Evolutionary conservation across 441 rosid genomes (phyloP).

Genomic region (Raphanus hybrid): DNA sequence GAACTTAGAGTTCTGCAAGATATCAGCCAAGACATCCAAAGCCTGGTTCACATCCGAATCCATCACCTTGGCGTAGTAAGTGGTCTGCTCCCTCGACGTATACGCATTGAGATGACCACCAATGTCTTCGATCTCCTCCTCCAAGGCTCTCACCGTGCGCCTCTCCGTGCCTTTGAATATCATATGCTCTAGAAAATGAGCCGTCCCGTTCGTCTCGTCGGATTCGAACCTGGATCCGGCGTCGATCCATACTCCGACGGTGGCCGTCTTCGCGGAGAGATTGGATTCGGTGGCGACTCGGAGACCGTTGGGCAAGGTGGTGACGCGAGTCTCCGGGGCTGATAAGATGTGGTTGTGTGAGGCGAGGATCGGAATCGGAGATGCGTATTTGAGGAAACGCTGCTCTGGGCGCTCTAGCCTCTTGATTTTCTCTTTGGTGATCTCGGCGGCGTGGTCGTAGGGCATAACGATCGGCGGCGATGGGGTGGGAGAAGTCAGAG

Average conservation of each 20-base stretch:
- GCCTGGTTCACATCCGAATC: slow-evolving; percentile 72
- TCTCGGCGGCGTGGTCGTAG: slow-evolving; percentile 81
- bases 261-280: slow-evolving; percentile 78
- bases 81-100: slow-evolving; percentile 92
- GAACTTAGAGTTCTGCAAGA: slow-evolving; percentile 87
- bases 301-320: slow-evolving; percentile 86
- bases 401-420: slow-evolving; percentile 78
- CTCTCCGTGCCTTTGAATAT: slow-evolving; percentile 85
- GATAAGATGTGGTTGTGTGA: slow-evolving; percentile 81
- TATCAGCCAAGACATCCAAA: slow-evolving; percentile 80
- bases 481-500: slow-evolving; percentile 48
- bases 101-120: slow-evolving; percentile 95
- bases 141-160: slow-evolving; percentile 61
- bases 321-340: slow-evolving; percentile 86
- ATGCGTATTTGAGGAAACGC: slow-evolving; percentile 88
- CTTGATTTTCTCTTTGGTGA: slow-evolving; percentile 62
- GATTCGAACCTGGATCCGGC: slow-evolving; percentile 95
- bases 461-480: slow-evolving; percentile 69
- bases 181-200: slow-evolving; percentile 95
- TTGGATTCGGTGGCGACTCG: slow-evolving; percentile 93
- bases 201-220: slow-evolving; percentile 80
- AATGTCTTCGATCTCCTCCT: slow-evolving; percentile 89
- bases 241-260: slow-evolving; percentile 99
- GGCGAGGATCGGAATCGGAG: slow-evolving; percentile 71
- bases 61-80: slow-evolving; percentile 86